A percentile compares a stretch with the other conserved stretches of the same genome.
These are phyloP conservation scores for Desmodesmus armatus DNA, from an alignment of 139 green algal species.

Conservation along the genomic window DNA sequence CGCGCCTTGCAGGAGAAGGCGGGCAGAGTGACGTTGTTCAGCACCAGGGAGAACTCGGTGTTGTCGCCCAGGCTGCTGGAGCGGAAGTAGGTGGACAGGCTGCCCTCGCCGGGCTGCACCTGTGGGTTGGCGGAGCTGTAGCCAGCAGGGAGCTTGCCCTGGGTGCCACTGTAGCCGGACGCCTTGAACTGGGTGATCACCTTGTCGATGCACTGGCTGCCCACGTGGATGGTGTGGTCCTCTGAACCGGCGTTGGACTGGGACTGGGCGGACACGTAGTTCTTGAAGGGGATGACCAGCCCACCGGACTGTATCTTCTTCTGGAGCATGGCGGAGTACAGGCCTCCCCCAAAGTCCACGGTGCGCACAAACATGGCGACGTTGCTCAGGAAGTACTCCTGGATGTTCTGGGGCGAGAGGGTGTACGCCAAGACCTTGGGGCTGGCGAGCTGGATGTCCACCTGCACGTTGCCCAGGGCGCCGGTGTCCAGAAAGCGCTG, in stretches of 20 bases:
- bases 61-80: not conserved
- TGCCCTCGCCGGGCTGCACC: no score
- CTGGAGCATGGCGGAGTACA: not conserved
- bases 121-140: not conserved
- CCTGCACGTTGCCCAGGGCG: not conserved
- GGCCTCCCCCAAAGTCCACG: not conserved
- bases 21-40: not conserved
- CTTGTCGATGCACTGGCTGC: conserved; percentile 1
- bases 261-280: not conserved
- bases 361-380: not conserved
- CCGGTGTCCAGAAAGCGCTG: not conserved
- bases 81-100: not conserved
- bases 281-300: conserved; percentile 8
- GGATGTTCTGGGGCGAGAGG: not conserved
- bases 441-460: not conserved
- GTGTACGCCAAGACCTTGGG: not conserved
- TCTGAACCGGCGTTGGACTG: not conserved
- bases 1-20: not conserved
- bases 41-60: not conserved
- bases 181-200: no score
- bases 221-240: not conserved
- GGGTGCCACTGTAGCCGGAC: not conserved
- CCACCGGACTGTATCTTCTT: not conserved
- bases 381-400: not conserved
- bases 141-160: no score